Percentiles rank a stretch among this genome's conserved stretches.
These are phyloP conservation scores for Nannochloropsis granulata DNA, from an alignment of 108 stramenopile genomes.

Conservation along the genomic window DNA sequence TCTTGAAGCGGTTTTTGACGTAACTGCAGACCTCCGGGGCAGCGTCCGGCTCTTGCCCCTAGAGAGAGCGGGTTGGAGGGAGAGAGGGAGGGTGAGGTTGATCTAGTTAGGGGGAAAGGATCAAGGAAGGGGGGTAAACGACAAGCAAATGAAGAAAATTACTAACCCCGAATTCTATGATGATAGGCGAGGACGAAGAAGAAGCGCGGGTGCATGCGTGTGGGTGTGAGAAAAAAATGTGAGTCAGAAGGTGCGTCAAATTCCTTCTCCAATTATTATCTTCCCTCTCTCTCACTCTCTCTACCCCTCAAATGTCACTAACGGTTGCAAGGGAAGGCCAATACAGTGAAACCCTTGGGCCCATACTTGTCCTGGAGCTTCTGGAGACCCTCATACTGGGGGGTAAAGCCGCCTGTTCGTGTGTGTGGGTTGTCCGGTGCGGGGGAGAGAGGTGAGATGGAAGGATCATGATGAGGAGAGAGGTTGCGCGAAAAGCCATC, in stretches of 20 bases:
- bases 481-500: too few relatives aligned
- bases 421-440: not conserved
- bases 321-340: not conserved
- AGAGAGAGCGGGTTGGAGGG: not conserved
- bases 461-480: not conserved
- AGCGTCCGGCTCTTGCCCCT: not conserved
- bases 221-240: not conserved
- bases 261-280: not conserved
- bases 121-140: not conserved
- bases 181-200: not conserved
- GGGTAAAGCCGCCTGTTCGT: not conserved
- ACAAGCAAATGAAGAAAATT: not conserved
- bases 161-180: not conserved
- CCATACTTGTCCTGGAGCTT: not conserved
- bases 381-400: not conserved
- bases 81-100: not conserved
- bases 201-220: not conserved
- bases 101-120: not conserved
- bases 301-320: not conserved
- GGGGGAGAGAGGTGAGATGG: not conserved
- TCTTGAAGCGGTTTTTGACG: not conserved
- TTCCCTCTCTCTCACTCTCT: not conserved
- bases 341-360: not conserved
- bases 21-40: not conserved
- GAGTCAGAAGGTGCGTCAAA: not conserved